These are phyloP conservation scores for Capronia americana DNA, from an alignment of 2,329 filamentous ascomycete species.

Conservation along the genomic window DNA sequence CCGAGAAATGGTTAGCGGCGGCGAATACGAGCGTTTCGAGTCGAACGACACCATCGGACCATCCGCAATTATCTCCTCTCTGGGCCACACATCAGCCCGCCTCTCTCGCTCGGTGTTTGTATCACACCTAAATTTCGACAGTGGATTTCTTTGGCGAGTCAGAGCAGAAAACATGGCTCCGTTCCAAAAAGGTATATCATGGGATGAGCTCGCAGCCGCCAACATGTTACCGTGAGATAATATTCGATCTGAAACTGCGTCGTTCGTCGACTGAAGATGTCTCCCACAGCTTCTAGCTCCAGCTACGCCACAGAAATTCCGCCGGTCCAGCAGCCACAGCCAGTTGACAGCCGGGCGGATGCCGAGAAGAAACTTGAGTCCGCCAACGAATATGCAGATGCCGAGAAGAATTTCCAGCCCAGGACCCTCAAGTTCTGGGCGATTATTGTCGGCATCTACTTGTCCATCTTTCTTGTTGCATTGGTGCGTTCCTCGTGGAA, in stretches of 20 bases:
- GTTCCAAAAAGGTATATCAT: background rate
- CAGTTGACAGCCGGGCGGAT: background rate
- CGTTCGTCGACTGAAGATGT: background rate
- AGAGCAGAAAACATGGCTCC: background rate
- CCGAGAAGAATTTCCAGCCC: constrained; percentile 29
- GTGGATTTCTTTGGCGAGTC: background rate
- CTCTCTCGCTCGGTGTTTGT: background rate
- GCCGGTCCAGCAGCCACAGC: background rate
- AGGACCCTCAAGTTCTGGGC: constrained; percentile 29
- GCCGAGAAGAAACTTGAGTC: background rate
- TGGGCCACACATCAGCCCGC: background rate
- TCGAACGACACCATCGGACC: background rate
- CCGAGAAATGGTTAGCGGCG: background rate
- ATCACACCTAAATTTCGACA: background rate
- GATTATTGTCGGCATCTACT: constrained; percentile 13
- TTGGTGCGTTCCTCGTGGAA: background rate
- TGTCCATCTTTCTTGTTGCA: constrained; percentile 5
- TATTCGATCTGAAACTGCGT: background rate
- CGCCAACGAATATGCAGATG: constrained; percentile 29
- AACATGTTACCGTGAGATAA: background rate
- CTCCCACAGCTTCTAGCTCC: background rate
- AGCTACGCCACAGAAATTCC: background rate
- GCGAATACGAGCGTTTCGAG: background rate
- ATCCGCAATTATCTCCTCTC: background rate
- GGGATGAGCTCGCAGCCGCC: background rate